Conservation (phyloP, 2,329 filamentous ascomycete species). For the Apiospora rasikravindrae region DNA sequence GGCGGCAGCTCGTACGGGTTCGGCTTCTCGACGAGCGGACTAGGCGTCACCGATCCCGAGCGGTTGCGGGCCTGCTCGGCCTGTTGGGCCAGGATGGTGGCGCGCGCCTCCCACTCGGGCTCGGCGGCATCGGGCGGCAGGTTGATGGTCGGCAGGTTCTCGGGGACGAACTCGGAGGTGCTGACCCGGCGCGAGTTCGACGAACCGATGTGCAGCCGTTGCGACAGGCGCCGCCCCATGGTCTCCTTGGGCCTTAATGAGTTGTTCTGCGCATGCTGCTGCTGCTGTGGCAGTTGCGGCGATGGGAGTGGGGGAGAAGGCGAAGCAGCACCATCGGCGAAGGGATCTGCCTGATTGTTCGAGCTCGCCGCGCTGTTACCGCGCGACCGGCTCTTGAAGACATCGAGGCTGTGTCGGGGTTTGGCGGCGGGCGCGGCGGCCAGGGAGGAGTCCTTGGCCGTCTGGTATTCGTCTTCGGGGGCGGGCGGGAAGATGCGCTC, state of each 20-base stretch:
- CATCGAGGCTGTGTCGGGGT: constrained; percentile 50
- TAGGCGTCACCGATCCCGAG: constrained; percentile 40
- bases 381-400: constrained; percentile 53
- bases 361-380: constrained; percentile 51
- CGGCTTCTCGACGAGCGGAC: constrained; percentile 32
- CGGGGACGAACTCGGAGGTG: constrained; percentile 76
- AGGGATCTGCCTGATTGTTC: constrained; percentile 35
- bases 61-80: constrained; percentile 53
- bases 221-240: constrained; percentile 61
- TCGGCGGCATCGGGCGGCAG: constrained; percentile 55
- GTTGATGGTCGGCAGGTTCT: constrained; percentile 77
- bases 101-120: constrained; percentile 88
- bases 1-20: constrained; percentile 30
- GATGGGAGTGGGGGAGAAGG: not conserved
- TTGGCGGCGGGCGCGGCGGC: constrained; percentile 30
- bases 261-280: constrained; percentile 65
- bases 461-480: constrained; percentile 37
- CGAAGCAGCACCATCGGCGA: not conserved
- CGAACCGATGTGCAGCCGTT: constrained; percentile 67
- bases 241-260: constrained; percentile 3
- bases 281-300: constrained; percentile 57
- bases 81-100: constrained; percentile 81
- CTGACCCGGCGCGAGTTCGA: constrained; percentile 52
- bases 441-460: constrained; percentile 28
- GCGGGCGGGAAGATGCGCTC: constrained; percentile 77